These are phyloP conservation scores for Candida insectorum DNA, from an alignment of 805 yeast genomes.

Conservation along the genomic window DNA sequence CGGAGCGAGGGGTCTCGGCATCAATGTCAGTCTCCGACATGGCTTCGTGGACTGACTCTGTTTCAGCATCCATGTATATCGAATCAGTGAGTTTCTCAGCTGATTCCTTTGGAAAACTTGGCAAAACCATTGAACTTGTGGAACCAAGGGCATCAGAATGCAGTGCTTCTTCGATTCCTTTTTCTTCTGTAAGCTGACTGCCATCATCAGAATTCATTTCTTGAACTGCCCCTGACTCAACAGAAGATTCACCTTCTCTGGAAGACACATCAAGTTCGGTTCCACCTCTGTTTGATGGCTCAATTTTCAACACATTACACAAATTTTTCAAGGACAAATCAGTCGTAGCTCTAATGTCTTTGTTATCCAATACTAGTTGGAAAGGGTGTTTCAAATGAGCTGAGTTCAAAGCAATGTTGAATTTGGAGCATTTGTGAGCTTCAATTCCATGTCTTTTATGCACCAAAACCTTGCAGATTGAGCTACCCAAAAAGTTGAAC, in stretches of 20 bases:
- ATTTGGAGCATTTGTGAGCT: constrained; percentile 28
- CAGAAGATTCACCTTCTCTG: background rate
- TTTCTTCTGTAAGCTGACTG: background rate
- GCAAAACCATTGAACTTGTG: constrained; percentile 27
- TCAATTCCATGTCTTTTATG: constrained; percentile 30
- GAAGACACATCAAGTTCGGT: background rate
- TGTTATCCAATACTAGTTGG: constrained; percentile 23
- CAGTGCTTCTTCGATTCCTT: background rate
- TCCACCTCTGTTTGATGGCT: background rate
- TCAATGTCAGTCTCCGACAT: constrained; percentile 1
- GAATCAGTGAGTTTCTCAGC: constrained; percentile 10
- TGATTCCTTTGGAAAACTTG: constrained; percentile 27
- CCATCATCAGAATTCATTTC: background rate
- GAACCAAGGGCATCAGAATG: constrained; percentile 13
- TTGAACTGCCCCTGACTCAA: constrained; percentile 5
- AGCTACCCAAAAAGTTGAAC: constrained; percentile 24
- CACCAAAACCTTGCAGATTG: constrained; percentile 24
- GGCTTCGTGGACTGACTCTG: background rate
- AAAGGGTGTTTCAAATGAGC: constrained; percentile 34
- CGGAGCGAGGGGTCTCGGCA: constrained; percentile 1
- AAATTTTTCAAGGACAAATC: constrained; percentile 9
- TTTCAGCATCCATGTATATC: constrained; percentile 16
- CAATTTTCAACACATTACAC: constrained; percentile 4
- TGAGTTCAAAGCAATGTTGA: constrained; percentile 28
- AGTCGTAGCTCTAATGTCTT: constrained; percentile 7